phyloP scores from a whole-genome alignment of 345 rosid genomes.

The Fremontodendron californicum region DNA sequence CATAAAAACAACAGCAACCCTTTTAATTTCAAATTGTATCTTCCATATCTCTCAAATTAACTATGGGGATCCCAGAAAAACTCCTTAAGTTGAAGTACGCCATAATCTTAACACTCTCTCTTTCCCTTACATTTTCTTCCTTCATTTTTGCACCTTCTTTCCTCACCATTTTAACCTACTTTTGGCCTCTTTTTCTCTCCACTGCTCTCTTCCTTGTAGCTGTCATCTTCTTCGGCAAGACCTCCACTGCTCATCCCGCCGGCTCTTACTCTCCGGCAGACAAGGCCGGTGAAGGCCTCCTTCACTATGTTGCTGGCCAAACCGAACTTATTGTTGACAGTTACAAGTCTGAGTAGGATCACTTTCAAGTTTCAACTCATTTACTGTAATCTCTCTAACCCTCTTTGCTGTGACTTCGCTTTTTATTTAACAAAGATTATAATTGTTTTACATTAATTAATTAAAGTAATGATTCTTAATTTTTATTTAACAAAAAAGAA shows the following conservation, averaged over 20 bases:
- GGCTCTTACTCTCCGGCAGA: constrained; percentile 35
- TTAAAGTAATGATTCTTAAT: no score
- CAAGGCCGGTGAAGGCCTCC: constrained; percentile 53
- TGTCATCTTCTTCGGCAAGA: constrained; percentile 60
- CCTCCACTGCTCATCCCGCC: constrained; percentile 29
- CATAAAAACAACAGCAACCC: background rate
- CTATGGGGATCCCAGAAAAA: constrained; percentile 59
- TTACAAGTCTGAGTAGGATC: constrained; percentile 13
- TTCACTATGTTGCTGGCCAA: constrained; percentile 77
- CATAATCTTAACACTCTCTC: constrained; percentile 32
- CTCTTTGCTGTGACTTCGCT: background rate
- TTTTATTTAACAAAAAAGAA: no score
- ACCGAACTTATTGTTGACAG: constrained; percentile 30
- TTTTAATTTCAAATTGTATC: background rate
- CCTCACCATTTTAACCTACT: constrained; percentile 63
- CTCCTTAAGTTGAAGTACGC: constrained; percentile 57
- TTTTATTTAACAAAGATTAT: no score
- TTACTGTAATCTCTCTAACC: constrained; percentile 14
- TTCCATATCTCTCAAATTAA: background rate
- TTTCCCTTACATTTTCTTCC: constrained; percentile 13
- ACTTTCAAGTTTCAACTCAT: background rate
- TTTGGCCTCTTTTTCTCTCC: constrained; percentile 86
- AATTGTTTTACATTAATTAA: no score
- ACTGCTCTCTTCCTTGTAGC: constrained; percentile 81
- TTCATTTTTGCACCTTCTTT: constrained; percentile 58